Evolutionary conservation across 2,329 filamentous ascomycete genomes (phyloP), one percentile per base, ranked within the genome.

Genomic region (Clarireedia monteithiana): DNA sequence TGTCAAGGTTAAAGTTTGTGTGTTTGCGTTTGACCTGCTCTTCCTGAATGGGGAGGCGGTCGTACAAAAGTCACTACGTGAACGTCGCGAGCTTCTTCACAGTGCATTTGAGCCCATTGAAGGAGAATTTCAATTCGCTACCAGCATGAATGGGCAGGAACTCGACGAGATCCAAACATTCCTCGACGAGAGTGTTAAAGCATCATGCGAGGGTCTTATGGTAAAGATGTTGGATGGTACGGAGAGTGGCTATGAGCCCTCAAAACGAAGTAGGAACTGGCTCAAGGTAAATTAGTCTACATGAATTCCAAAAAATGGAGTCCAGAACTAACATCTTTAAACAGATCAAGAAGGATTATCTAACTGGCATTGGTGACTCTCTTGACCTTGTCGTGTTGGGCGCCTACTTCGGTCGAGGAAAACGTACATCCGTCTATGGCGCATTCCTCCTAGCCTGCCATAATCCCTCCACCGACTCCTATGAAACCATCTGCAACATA

Each of bases 401-500:
- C 27, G 94, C 92, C 14, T 99, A 99, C 75, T 83, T 88, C 71
- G 94, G 94, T 67, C 91, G 88, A 69, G 94, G 94, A 64, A 99
- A 97, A 75, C 90, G 94, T 58, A 96, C 94, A 0, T 92, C 88
- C 0, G 90, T 95, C 57, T 99, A 96, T 69, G 94, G 94, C 57
- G 91, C 94, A 6, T 99, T 99, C 77, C 79, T 97, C 15, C 82
- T 99, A 4, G 94, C 92, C 5, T 96, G 92, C 72, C 95, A 95
- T 76, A 97, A 96, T 71, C 75, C 86, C 0, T 77, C 73, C 50
- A 83, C 80, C 1, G 89, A 99, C 59, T 84, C 78, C 1, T 99
- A 95, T 74, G 94, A 99, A 72, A 95, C 91, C 0, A 85, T 99
- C 2, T 99, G 94, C 81, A 99, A 99, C 71, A 97, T 99, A 65